These are phyloP conservation scores for Aspergillus flavus DNA, from an alignment of 2,329 filamentous ascomycete species.

Conservation along the genomic window DNA sequence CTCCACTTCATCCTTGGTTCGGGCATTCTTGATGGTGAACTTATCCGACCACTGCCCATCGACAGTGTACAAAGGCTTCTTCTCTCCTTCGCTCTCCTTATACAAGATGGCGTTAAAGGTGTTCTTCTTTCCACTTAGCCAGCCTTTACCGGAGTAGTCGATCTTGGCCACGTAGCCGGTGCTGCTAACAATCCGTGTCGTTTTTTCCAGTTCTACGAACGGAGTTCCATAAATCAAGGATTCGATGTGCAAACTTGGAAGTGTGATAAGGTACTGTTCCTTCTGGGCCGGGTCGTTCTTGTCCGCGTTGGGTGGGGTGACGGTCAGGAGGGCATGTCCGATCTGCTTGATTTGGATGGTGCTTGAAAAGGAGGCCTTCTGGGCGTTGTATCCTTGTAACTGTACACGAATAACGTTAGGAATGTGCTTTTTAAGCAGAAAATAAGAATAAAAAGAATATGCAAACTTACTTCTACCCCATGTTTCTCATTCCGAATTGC, in stretches of 20 bases:
- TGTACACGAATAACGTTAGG: constrained; percentile 21
- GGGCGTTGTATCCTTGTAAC: constrained; percentile 84
- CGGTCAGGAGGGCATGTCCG: constrained; percentile 80
- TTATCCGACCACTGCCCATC: constrained; percentile 88
- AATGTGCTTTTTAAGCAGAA: not conserved
- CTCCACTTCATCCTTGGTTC: constrained; percentile 55
- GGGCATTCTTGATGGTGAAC: constrained; percentile 75
- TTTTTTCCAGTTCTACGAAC: constrained; percentile 86
- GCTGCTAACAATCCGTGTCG: constrained; percentile 82
- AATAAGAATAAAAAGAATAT: not conserved
- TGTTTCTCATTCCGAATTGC: constrained; percentile 84
- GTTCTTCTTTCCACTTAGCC: constrained; percentile 96
- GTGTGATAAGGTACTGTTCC: constrained; percentile 85
- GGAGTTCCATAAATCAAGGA: constrained; percentile 74
- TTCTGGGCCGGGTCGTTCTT: constrained; percentile 41
- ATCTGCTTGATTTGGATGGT: constrained; percentile 96
- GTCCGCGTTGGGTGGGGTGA: constrained; percentile 59
- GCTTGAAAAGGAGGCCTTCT: constrained; percentile 91
- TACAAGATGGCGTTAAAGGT: constrained; percentile 76
- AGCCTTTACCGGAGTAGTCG: constrained; percentile 91
- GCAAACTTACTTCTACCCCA: constrained; percentile 62
- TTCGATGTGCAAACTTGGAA: constrained; percentile 90
- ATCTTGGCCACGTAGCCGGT: constrained; percentile 86
- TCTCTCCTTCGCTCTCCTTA: constrained; percentile 65
- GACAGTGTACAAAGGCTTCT: constrained; percentile 74